phyloP scores from a whole-genome alignment of 208 protist species.

The Leishmania turanica region DNA sequence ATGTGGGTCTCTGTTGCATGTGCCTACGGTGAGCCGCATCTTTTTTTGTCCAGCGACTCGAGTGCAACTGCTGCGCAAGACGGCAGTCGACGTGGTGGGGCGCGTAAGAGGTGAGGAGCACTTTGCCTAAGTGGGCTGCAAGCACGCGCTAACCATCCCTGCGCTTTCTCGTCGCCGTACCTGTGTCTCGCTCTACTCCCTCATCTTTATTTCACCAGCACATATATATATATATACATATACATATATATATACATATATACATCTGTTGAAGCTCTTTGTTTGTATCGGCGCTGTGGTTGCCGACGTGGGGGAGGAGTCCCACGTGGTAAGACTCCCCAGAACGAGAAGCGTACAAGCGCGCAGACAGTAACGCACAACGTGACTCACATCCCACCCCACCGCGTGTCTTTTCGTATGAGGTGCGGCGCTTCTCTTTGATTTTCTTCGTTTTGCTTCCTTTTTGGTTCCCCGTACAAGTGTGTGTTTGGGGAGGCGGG shows the following conservation, averaged over 20 bases:
- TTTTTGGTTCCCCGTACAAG: background rate
- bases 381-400: background rate
- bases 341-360: background rate
- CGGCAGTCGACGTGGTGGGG: background rate
- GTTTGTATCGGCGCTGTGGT: background rate
- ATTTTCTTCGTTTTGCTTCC: conserved; percentile 10
- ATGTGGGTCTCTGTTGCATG: background rate
- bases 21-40: background rate
- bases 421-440: background rate
- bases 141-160: background rate
- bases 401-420: background rate
- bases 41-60: background rate
- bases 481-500: background rate
- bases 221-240: no score
- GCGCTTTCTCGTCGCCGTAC: background rate
- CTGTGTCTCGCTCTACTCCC: background rate
- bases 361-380: background rate
- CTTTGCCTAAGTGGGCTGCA: background rate
- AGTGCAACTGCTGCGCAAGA: background rate
- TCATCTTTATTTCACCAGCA: background rate
- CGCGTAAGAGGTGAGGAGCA: background rate
- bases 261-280: background rate
- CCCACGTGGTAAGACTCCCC: background rate
- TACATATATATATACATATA: background rate
- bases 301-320: background rate